Percentiles rank a stretch among this genome's conserved stretches.
These are phyloP conservation scores for Globisporangium nodosum DNA, from an alignment of 352 stramenopile species.

Conservation along the genomic window DNA sequence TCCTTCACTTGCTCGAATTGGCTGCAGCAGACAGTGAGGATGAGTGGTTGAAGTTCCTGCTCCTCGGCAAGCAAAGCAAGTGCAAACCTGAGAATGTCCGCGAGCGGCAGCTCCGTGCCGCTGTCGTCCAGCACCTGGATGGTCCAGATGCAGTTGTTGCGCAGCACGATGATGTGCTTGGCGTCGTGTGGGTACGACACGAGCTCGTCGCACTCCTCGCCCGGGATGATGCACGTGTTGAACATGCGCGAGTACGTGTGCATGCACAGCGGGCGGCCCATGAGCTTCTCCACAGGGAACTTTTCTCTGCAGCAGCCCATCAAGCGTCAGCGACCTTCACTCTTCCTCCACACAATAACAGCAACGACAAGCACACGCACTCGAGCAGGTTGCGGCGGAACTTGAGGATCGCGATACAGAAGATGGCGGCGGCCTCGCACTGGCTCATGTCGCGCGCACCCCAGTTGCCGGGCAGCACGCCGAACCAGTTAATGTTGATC, in stretches of 20 bases:
- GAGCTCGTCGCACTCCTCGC: slow-evolving; percentile 83
- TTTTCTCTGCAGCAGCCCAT: slow-evolving; percentile 53
- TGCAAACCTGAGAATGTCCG: slow-evolving; percentile 61
- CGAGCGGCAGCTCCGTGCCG: slow-evolving; percentile 61
- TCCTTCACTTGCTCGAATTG: slow-evolving; percentile 84
- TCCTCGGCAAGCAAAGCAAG: too few species aligned
- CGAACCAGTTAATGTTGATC: slow-evolving; percentile 98
- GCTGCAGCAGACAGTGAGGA: slow-evolving; percentile 11
- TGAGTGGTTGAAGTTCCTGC: not conserved
- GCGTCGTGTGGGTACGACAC: slow-evolving; percentile 85
- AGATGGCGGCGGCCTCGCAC: slow-evolving; percentile 84
- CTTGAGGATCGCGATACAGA: slow-evolving; percentile 81
- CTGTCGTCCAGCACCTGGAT: slow-evolving; percentile 76
- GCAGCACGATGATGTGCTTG: slow-evolving; percentile 92
- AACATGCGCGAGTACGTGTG: slow-evolving; percentile 94
- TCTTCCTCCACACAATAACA: not conserved
- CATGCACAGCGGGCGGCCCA: slow-evolving; percentile 91
- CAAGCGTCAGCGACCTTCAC: not conserved
- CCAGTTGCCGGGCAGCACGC: slow-evolving; percentile 92
- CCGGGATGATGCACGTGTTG: slow-evolving; percentile 95
- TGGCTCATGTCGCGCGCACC: slow-evolving; percentile 90
- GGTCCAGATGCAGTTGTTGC: slow-evolving; percentile 88
- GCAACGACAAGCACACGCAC: slow-evolving; percentile 27
- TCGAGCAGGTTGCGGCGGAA: slow-evolving; percentile 91
- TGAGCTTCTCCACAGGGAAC: slow-evolving; percentile 92